A percentile compares a stretch with the other conserved stretches of the same genome.
These are phyloP conservation scores for Diaporthe humulicola DNA, from an alignment of 2,329 filamentous ascomycete species.

Conservation along the genomic window DNA sequence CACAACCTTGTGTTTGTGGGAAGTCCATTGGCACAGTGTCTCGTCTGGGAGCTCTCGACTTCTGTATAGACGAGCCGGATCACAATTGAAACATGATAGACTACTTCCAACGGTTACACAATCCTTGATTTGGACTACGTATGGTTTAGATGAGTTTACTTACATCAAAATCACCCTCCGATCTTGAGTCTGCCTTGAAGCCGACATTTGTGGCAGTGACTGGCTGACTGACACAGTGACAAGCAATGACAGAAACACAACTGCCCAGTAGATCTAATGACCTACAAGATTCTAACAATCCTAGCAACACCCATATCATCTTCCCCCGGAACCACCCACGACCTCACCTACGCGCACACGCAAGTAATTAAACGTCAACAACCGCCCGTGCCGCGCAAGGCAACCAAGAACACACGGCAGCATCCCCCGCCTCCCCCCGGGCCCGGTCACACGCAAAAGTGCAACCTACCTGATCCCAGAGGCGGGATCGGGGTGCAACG, in stretches of 20 bases:
- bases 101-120: too few species aligned
- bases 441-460: neutral
- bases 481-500: constrained; percentile 18
- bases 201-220: neutral
- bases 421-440: neutral
- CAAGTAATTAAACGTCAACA: neutral
- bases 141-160: neutral
- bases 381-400: neutral
- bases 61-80: neutral
- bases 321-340: neutral
- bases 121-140: neutral
- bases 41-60: neutral
- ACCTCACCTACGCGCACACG: neutral
- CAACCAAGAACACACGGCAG: neutral
- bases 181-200: neutral
- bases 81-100: neutral
- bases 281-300: neutral
- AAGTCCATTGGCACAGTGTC: too few species aligned
- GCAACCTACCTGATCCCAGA: neutral
- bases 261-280: neutral
- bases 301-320: neutral
- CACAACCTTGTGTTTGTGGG: neutral
- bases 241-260: neutral
- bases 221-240: neutral
- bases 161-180: neutral